phyloP scores from a whole-genome alignment of 2,329 filamentous ascomycete genomes.

The Lachnellula suecica region DNA sequence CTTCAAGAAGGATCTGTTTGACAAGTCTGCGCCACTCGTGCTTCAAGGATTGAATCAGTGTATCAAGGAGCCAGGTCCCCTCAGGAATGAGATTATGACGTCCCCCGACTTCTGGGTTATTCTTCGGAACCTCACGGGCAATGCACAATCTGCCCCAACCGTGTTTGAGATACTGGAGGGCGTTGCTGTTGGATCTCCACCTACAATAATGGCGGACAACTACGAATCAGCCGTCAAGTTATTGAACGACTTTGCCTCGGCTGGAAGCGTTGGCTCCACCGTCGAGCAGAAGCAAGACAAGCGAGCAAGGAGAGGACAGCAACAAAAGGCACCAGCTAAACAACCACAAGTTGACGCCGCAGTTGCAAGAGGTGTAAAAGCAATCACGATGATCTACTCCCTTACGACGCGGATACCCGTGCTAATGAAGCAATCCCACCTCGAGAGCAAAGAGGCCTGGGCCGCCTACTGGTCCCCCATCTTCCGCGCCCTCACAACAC shows the following conservation, averaged over 20 bases:
- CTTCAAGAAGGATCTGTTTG: slow-evolving; percentile 75
- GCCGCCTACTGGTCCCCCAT: slow-evolving; percentile 97
- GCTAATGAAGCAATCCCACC: slow-evolving; percentile 88
- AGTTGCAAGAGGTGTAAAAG: slow-evolving; percentile 75
- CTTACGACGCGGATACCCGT: slow-evolving; percentile 80
- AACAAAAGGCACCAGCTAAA: slow-evolving; percentile 44
- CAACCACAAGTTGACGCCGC: slow-evolving; percentile 65
- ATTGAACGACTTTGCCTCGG: slow-evolving; percentile 85
- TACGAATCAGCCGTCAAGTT: slow-evolving; percentile 85
- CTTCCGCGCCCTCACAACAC: slow-evolving; percentile 81
- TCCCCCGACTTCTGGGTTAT: slow-evolving; percentile 98
- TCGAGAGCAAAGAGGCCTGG: slow-evolving; percentile 91
- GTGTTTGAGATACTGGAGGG: slow-evolving; percentile 88
- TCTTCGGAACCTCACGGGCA: slow-evolving; percentile 70
- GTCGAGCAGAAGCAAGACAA: slow-evolving; percentile 69
- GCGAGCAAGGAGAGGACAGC: slow-evolving; percentile 37
- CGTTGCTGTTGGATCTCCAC: slow-evolving; percentile 67
- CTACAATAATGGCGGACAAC: slow-evolving; percentile 90
- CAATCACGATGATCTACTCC: slow-evolving; percentile 77
- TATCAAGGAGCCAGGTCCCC: slow-evolving; percentile 71
- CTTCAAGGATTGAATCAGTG: slow-evolving; percentile 79
- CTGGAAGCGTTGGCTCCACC: slow-evolving; percentile 70
- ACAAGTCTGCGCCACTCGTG: slow-evolving; percentile 72
- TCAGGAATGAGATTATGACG: slow-evolving; percentile 90
- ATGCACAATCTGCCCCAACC: slow-evolving; percentile 68